Evolutionary conservation across 2,329 filamentous ascomycete genomes (phyloP).

Genomic region (Gaeumannomyces sp.): DNA sequence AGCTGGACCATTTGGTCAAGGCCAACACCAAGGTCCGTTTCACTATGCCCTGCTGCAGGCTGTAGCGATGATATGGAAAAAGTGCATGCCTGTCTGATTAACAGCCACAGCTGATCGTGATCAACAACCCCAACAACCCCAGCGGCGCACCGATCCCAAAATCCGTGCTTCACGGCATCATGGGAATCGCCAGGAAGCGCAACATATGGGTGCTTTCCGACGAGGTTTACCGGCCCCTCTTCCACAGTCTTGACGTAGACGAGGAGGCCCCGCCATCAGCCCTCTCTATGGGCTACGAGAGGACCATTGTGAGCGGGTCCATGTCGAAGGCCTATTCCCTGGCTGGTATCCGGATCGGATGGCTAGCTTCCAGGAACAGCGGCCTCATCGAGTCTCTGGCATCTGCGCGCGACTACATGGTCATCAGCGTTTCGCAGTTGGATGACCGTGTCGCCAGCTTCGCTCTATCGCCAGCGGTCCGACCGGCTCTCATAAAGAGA

Average conservation of each 20-base stretch:
- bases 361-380: slow-evolving; percentile 64
- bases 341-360: slow-evolving; percentile 76
- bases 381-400: slow-evolving; percentile 59
- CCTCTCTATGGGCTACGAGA: slow-evolving; percentile 65
- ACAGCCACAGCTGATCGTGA: slow-evolving; percentile 37
- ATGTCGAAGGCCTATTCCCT: slow-evolving; percentile 83
- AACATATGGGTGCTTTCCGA: slow-evolving; percentile 66
- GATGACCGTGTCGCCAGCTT: slow-evolving; percentile 74
- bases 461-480: slow-evolving; percentile 52
- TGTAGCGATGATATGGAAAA: not conserved
- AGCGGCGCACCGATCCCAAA: slow-evolving; percentile 65
- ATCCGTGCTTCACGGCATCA: slow-evolving; percentile 51
- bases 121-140: slow-evolving; percentile 77
- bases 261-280: slow-evolving; percentile 52
- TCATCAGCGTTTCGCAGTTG: slow-evolving; percentile 76
- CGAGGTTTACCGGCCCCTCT: slow-evolving; percentile 80
- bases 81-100: slow-evolving; percentile 28
- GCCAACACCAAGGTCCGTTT: slow-evolving; percentile 63
- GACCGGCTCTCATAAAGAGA: slow-evolving; percentile 29
- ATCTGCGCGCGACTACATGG: slow-evolving; percentile 71
- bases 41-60: no score
- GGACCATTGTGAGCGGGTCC: slow-evolving; percentile 67
- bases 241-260: slow-evolving; percentile 56
- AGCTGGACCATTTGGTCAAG: slow-evolving; percentile 59
- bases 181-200: slow-evolving; percentile 55